A percentile compares a stretch with the other conserved stretches of the same genome.
phyloP scores from a whole-genome alignment of 1,139 yeast genomes.

The Candida pseudoviswanathii region DNA sequence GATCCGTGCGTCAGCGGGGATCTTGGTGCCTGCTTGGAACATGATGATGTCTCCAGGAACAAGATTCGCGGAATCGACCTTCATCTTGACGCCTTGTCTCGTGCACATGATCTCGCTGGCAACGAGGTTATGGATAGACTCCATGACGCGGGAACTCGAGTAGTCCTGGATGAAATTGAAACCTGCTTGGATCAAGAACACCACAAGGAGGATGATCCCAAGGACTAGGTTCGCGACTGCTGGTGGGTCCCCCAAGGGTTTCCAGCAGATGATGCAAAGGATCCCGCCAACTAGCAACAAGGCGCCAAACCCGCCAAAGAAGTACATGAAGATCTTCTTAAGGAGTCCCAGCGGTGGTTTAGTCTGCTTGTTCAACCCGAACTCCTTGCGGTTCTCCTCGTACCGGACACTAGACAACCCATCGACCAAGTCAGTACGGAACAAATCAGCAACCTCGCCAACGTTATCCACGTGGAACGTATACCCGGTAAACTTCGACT shows the following conservation, averaged over 20 bases:
- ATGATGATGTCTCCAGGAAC: slow-evolving; percentile 36
- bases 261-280: slow-evolving; percentile 51
- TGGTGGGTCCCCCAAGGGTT: slow-evolving; percentile 56
- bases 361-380: slow-evolving; percentile 42
- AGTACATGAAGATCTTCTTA: slow-evolving; percentile 37
- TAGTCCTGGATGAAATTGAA: slow-evolving; percentile 55
- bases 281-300: slow-evolving; percentile 47
- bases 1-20: slow-evolving; percentile 37
- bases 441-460: slow-evolving; percentile 23
- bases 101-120: slow-evolving; percentile 35
- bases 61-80: slow-evolving; percentile 24
- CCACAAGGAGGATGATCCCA: slow-evolving; percentile 45
- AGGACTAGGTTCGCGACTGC: slow-evolving; percentile 47
- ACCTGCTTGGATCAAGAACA: slow-evolving; percentile 49
- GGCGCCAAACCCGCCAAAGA: slow-evolving; percentile 55
- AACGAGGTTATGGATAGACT: slow-evolving; percentile 47
- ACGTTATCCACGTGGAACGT: slow-evolving; percentile 29
- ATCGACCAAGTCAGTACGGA: slow-evolving; percentile 19
- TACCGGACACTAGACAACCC: slow-evolving; percentile 24
- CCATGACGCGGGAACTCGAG: slow-evolving; percentile 52
- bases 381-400: slow-evolving; percentile 19
- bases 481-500: slow-evolving; percentile 22
- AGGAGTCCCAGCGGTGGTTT: slow-evolving; percentile 37
- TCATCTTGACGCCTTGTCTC: slow-evolving; percentile 22
- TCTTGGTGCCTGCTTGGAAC: slow-evolving; percentile 28